phyloP scores from a whole-genome alignment of 768 basidiomycete genomes.

The Rhizopogon sp. region DNA sequence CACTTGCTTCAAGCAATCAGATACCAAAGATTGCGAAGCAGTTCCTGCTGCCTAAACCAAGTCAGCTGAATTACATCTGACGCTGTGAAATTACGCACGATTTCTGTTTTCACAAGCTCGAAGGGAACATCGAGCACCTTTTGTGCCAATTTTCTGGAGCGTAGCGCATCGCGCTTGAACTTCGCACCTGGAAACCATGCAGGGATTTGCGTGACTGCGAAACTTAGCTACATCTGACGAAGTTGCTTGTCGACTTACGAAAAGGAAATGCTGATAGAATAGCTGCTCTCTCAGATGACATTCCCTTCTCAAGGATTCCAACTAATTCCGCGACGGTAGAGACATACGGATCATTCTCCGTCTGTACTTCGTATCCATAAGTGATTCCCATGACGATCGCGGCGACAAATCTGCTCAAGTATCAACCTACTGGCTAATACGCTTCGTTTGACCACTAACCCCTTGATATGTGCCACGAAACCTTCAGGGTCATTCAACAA shows the following conservation, averaged over 20 bases:
- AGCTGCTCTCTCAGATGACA: slow-evolving; percentile 17
- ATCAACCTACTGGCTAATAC: neutral
- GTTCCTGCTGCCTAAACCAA: slow-evolving; percentile 12
- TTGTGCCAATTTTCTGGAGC: slow-evolving; percentile 8
- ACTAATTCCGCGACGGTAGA: slow-evolving; percentile 10
- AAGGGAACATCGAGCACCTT: slow-evolving; percentile 14
- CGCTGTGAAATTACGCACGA: neutral
- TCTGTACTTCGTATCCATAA: slow-evolving; percentile 13
- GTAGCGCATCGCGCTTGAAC: slow-evolving; percentile 6
- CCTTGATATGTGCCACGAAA: slow-evolving; percentile 10
- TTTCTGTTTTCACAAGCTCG: slow-evolving; percentile 16
- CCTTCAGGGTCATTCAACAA: slow-evolving; percentile 12
- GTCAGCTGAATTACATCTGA: neutral
- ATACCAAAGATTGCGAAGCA: slow-evolving; percentile 18
- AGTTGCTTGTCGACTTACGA: slow-evolving; percentile 9
- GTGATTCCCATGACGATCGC: slow-evolving; percentile 17
- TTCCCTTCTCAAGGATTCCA: neutral
- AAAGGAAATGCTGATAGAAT: slow-evolving; percentile 16
- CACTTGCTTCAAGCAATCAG: slow-evolving; percentile 9
- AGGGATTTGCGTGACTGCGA: slow-evolving; percentile 14
- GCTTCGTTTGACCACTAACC: slow-evolving; percentile 5
- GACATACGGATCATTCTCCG: slow-evolving; percentile 16
- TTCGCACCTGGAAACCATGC: slow-evolving; percentile 14
- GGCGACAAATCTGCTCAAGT: slow-evolving; percentile 10
- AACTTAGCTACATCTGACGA: neutral